These are phyloP conservation scores for Lepidium aucheri DNA, from an alignment of 345 rosid genomes.

Conservation along the genomic window DNA sequence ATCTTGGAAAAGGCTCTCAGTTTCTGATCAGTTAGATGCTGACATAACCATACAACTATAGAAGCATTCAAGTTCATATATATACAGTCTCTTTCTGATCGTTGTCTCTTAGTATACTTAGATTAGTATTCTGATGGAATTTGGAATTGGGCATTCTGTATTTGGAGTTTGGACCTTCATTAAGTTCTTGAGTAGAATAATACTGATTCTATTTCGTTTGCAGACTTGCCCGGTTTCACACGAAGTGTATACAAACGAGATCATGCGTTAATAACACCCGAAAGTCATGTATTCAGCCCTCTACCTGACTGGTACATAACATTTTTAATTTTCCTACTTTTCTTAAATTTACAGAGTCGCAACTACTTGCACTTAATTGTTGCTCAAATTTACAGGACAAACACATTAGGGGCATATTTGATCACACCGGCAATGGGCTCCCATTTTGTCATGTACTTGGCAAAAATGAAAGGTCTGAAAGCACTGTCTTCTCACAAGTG, in stretches of 20 bases:
- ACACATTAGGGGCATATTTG: conserved; percentile 75
- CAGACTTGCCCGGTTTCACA: conserved; percentile 90
- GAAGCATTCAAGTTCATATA: not conserved
- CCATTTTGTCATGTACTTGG: conserved; percentile 86
- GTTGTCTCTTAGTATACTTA: not conserved
- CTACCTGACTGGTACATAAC: conserved; percentile 69
- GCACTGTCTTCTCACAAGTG: not conserved
- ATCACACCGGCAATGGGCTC: conserved; percentile 88
- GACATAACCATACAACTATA: too few species aligned
- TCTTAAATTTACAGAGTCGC: not conserved
- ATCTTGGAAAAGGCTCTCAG: not conserved
- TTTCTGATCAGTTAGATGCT: not conserved
- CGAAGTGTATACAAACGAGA: conserved; percentile 70
- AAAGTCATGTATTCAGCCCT: conserved; percentile 90
- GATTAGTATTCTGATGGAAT: not conserved
- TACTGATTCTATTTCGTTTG: not conserved
- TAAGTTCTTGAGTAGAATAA: not conserved
- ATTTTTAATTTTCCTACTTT: not conserved
- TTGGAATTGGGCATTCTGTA: not conserved
- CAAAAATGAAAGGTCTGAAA: conserved; percentile 75
- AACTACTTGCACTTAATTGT: not conserved
- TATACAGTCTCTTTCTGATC: not conserved
- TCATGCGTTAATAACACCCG: conserved; percentile 86
- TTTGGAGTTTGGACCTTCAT: not conserved
- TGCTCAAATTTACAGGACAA: conserved; percentile 45